Evolutionary conservation across 306 rosid species (phyloP), one percentile per base, ranked within the genome.

Genomic region (Quercus ilex): DNA sequence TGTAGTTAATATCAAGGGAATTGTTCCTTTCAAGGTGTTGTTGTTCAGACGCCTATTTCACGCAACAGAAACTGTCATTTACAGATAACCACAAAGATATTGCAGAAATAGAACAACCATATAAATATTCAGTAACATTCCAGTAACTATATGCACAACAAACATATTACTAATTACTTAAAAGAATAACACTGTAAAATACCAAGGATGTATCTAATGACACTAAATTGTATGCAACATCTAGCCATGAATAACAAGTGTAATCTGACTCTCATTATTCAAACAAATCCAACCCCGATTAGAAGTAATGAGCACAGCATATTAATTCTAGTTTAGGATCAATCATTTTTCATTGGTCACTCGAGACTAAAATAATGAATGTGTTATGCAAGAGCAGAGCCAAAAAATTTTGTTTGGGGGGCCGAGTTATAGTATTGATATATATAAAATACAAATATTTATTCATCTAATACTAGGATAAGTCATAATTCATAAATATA

Each of bases 31-130:
- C 87, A 96, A 88, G 87, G 12, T 90, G 90, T 93, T 96, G 87
- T 93, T 96, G 83, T 93, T 93, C 80, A 96, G 98, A 88, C 99
- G 99, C 93, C 99, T 96, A 78, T 85, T 83, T 77, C 76, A 71
- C 26, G 73, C 83, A 59, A 79, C 28, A 77, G 33, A 78, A 72
- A 83, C 62, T n/a, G 75, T 89, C 83, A 90, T 69, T 64, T 63
- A 75, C 33, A 33, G 31, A 85, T 68, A 30, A 74, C 78, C 69
- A 52, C 43, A 78, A 35, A 56, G 41, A 79, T 75, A 77, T 41
- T 62, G 63, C 76, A 55, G 21, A n/a, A 25, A 69, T 11, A 80
- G 5, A 75, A 78, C 31, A 28, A 28, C 74, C 30, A 21, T 73
- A 70, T 67, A 80, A 71, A 26, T 13, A 46, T n/a, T 67, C 26